These are phyloP conservation scores for Sporothrix mexicana DNA, from an alignment of 2,329 filamentous ascomycete species.

Conservation along the genomic window DNA sequence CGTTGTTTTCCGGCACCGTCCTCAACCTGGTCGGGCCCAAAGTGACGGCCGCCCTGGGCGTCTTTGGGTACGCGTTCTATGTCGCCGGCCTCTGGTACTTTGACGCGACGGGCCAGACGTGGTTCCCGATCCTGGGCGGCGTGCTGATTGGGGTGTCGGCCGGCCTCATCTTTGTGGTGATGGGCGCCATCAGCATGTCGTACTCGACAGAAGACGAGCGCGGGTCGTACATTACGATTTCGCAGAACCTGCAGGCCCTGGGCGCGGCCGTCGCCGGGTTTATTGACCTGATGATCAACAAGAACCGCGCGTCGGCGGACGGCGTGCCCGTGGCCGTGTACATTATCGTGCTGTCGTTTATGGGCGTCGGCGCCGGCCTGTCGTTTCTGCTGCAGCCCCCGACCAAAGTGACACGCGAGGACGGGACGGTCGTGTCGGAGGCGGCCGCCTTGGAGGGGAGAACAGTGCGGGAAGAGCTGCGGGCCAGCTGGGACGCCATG, in stretches of 20 bases:
- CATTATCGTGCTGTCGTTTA: constrained; percentile 41
- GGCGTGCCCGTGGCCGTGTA: constrained; percentile 41
- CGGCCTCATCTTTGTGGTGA: constrained; percentile 22
- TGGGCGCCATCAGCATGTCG: constrained; percentile 41
- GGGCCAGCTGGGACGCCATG: constrained; percentile 41
- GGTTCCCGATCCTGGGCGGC: constrained; percentile 24
- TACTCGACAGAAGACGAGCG: constrained; percentile 45
- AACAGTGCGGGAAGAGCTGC: constrained; percentile 39
- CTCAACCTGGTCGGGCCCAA: constrained; percentile 5
- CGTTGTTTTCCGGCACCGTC: neutral
- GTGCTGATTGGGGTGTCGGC: constrained; percentile 21
- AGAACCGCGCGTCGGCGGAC: constrained; percentile 18
- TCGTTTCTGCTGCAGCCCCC: constrained; percentile 31
- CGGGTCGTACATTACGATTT: constrained; percentile 43
- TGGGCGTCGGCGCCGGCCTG: constrained; percentile 36
- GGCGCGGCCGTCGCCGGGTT: constrained; percentile 43
- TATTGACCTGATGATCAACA: constrained; percentile 43
- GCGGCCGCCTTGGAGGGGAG: neutral
- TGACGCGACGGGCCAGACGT: constrained; percentile 22
- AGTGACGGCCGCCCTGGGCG: neutral
- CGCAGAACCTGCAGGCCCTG: constrained; percentile 43
- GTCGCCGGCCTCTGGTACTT: constrained; percentile 27
- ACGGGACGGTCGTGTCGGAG: neutral
- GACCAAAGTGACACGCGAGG: neutral
- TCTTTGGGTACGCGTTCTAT: constrained; percentile 14